These are phyloP conservation scores for Solanum gandarillasii DNA, from an alignment of 257 asterid species.

Conservation along the genomic window DNA sequence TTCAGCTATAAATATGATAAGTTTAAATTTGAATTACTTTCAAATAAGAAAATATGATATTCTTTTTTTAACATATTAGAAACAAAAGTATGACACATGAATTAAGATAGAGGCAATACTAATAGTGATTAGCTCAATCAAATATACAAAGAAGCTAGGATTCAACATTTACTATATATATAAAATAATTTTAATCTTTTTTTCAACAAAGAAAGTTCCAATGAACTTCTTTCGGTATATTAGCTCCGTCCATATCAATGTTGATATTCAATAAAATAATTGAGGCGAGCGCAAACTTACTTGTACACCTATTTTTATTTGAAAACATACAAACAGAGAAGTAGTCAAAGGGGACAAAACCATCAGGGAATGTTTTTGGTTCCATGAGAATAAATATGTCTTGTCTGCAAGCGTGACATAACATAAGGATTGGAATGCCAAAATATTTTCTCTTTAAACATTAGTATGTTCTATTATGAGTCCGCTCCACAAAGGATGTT, in stretches of 20 bases:
- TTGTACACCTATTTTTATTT: not conserved
- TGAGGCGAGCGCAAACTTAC: not conserved
- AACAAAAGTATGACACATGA: too few relatives aligned
- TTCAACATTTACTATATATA: too few relatives aligned
- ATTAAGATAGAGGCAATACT: too few relatives aligned
- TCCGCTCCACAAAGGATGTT: too few relatives aligned
- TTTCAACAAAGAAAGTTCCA: too few relatives aligned
- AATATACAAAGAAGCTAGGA: not conserved
- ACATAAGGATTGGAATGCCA: not conserved
- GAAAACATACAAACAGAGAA: not conserved
- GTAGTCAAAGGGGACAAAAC: not conserved
- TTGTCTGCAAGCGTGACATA: not conserved
- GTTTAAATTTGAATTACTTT: not conserved
- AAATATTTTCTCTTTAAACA: not conserved
- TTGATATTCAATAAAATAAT: not conserved
- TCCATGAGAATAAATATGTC: not conserved
- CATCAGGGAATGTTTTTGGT: not conserved
- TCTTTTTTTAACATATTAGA: not conserved
- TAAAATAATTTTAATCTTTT: too few relatives aligned
- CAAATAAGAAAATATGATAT: not conserved
- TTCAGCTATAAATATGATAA: not conserved
- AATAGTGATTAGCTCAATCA: too few relatives aligned
- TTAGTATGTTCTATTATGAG: too few relatives aligned
- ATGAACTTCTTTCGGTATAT: not conserved
- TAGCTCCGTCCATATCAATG: not conserved